phyloP scores from a whole-genome alignment of 2,329 filamentous ascomycete species.

The Camillea tinctor region DNA sequence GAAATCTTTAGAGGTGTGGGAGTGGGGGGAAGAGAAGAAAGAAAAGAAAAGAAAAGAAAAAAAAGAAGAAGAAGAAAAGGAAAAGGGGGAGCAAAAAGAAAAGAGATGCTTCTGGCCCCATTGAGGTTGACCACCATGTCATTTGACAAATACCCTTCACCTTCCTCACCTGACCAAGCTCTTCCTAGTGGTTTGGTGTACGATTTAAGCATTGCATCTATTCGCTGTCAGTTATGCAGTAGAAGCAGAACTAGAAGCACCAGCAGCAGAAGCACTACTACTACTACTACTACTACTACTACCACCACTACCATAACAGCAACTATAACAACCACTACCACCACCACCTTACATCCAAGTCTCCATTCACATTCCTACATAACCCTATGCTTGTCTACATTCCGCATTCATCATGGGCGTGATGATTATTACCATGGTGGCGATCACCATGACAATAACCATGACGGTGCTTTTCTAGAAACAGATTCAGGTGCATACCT shows the following conservation, averaged over 20 bases:
- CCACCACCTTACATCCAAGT: too few species aligned
- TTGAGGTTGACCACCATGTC: background rate
- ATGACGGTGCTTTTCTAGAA: too few species aligned
- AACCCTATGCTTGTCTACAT: background rate
- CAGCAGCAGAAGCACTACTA: background rate
- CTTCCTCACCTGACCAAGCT: background rate
- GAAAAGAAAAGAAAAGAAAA: background rate
- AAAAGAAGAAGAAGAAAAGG: too few species aligned
- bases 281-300: background rate
- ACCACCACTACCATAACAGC: too few species aligned
- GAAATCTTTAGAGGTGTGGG: too few species aligned
- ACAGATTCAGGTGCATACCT: too few species aligned
- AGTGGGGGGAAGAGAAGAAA: too few species aligned
- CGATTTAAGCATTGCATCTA: background rate
- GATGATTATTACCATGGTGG: too few species aligned
- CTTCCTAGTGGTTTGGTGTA: background rate
- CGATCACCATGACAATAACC: too few species aligned
- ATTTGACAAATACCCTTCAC: background rate
- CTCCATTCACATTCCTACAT: background rate
- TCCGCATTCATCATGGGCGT: too few species aligned
- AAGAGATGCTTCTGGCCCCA: background rate
- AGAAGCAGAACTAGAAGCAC: background rate
- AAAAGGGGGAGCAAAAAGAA: background rate
- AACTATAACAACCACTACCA: too few species aligned
- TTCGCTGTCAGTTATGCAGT: constrained; percentile 1